Evolutionary conservation across 108 stramenopile species (phyloP).

Genomic region (Discostella pseudostelligera): DNA sequence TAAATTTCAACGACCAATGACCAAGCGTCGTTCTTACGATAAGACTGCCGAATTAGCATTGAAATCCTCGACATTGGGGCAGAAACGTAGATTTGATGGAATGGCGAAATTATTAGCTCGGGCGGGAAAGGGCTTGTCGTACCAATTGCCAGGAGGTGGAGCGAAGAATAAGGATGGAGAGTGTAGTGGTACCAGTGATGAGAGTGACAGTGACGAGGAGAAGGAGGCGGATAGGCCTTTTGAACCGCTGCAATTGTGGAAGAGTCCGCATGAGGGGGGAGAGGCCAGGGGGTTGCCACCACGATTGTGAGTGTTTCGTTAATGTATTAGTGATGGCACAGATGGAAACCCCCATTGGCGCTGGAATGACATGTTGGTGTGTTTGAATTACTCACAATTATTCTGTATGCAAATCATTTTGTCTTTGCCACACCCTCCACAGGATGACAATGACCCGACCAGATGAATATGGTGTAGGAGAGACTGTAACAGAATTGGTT

Average conservation of each 20-base stretch:
- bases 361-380: not conserved
- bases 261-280: conserved; percentile 75
- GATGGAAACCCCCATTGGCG: not conserved
- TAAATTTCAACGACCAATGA: conserved; percentile 82
- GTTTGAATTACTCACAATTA: conserved; percentile 12
- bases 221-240: conserved; percentile 66
- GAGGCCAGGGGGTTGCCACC: conserved; percentile 78
- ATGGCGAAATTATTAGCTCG: conserved; percentile 75
- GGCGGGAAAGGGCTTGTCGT: conserved; percentile 67
- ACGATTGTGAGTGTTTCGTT: conserved; percentile 47
- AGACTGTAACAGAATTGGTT: conserved; percentile 55
- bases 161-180: conserved; percentile 14
- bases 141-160: conserved; percentile 38
- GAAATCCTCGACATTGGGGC: conserved; percentile 54
- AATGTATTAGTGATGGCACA: too few relatives aligned
- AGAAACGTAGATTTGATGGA: conserved; percentile 66
- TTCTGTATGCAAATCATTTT: not conserved
- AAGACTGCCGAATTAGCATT: conserved; percentile 64
- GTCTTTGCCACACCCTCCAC: conserved; percentile 1
- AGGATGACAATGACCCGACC: conserved; percentile 62
- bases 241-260: conserved; percentile 81
- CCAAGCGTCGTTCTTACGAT: conserved; percentile 71
- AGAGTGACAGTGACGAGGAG: conserved; percentile 57
- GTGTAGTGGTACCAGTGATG: conserved; percentile 25
- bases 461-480: conserved; percentile 89